Conservation (phyloP, 192 early-diverging fungal genomes). For the Backusella westeae region DNA sequence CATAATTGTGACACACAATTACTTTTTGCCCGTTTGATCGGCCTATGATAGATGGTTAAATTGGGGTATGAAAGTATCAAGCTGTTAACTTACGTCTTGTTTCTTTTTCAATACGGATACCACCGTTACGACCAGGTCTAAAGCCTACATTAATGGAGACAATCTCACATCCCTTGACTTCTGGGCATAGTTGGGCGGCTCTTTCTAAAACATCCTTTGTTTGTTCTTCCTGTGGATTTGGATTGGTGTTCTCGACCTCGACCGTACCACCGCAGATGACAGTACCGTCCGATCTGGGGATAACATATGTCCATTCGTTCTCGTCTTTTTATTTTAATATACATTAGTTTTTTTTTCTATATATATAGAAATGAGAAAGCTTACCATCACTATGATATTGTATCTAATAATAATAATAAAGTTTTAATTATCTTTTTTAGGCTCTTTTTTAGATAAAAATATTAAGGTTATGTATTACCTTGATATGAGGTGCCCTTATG, state of each 20-base stretch:
- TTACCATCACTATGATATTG: conserved; percentile 8
- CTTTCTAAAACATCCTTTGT: conserved; percentile 43
- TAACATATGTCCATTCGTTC: conserved; percentile 68
- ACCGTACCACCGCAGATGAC: conserved; percentile 80
- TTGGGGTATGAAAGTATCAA: too few relatives aligned
- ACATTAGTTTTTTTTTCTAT: not conserved
- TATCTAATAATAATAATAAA: not conserved
- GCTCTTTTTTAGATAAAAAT: conserved; percentile 24
- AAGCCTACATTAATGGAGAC: conserved; percentile 59
- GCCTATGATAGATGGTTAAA: not conserved
- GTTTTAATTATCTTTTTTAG: not conserved
- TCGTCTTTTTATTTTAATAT: conserved; percentile 8
- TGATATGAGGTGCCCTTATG: conserved; percentile 71
- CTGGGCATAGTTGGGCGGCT: conserved; percentile 45
- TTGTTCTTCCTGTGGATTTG: conserved; percentile 25
- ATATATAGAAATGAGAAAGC: not conserved
- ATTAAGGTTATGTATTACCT: conserved; percentile 26
- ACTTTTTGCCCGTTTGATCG: conserved; percentile 20
- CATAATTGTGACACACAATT: conserved; percentile 27
- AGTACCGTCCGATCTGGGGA: conserved; percentile 74
- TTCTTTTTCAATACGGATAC: conserved; percentile 61
- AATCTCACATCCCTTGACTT: conserved; percentile 44
- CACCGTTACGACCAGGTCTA: conserved; percentile 51
- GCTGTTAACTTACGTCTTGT: conserved; percentile 27
- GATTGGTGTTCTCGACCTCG: conserved; percentile 28